These are phyloP conservation scores for Senna tora DNA, from an alignment of 306 rosid genomes.

Conservation along the genomic window DNA sequence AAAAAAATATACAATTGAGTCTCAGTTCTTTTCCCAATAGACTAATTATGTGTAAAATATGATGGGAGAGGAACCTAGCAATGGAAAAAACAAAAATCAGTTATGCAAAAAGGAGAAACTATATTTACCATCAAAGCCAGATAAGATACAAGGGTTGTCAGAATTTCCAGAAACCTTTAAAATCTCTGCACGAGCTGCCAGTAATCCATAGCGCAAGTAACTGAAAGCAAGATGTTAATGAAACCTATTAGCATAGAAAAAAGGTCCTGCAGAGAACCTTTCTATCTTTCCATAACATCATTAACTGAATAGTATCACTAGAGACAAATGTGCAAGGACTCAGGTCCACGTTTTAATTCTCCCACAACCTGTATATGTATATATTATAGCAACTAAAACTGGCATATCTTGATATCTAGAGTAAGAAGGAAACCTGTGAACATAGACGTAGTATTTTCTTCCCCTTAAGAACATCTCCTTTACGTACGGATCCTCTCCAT, in stretches of 20 bases:
- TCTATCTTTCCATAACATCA: not conserved
- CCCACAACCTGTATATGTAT: conserved; percentile 9
- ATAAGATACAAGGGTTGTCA: conserved; percentile 71
- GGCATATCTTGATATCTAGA: conserved; percentile 13
- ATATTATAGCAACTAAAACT: conserved; percentile 31
- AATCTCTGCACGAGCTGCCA: conserved; percentile 93
- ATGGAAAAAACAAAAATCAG: not conserved
- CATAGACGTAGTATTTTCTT: conserved; percentile 74
- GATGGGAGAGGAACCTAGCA: not conserved
- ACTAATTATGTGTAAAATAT: not conserved
- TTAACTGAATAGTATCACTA: not conserved
- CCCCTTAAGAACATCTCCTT: conserved; percentile 84
- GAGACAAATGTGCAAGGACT: not conserved
- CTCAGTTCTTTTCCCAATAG: not conserved
- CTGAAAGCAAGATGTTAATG: conserved; percentile 48
- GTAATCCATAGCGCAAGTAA: conserved; percentile 82
- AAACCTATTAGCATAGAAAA: conserved; percentile 33
- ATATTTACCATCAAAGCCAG: conserved; percentile 73
- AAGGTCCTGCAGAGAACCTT: not conserved
- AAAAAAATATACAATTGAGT: not conserved
- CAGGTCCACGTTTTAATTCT: not conserved
- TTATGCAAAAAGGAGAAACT: conserved; percentile 29
- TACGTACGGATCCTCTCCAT: conserved; percentile 65
- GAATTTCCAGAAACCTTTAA: conserved; percentile 59
- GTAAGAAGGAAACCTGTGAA: conserved; percentile 77